Evolutionary conservation across 129 eudicot species (phyloP).

Genomic region (Deinandra increscens): DNA sequence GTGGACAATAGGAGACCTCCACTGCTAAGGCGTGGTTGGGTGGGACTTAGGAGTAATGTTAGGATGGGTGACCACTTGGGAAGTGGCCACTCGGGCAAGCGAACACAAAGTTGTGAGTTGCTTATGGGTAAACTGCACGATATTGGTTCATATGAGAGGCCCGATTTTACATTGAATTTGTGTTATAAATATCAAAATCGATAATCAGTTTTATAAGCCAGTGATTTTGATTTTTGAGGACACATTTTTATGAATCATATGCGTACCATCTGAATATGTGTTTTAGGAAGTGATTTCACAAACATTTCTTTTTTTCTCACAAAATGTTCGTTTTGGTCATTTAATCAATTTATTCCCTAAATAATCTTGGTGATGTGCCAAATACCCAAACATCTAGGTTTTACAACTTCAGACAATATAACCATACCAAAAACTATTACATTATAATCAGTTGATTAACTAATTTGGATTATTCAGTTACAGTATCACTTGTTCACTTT

Average conservation of each 20-base stretch:
- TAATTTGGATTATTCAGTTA: not conserved
- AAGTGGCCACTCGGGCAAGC: not conserved
- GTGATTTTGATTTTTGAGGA: not conserved
- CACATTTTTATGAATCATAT: not conserved
- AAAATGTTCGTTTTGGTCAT: not conserved
- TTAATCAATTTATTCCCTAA: not conserved
- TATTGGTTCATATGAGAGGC: not conserved
- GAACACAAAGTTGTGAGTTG: not conserved
- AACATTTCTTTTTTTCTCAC: too few relatives aligned
- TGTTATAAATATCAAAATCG: not conserved
- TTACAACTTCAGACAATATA: slow-evolving; percentile 6
- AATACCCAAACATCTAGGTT: not conserved
- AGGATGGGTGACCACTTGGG: not conserved
- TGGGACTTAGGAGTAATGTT: not conserved
- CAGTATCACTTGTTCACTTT: not conserved
- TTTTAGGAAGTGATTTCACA: not conserved
- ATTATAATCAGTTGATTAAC: not conserved
- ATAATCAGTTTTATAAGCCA: not conserved
- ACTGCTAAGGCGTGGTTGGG: not conserved
- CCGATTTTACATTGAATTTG: not conserved
- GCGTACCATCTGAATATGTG: not conserved
- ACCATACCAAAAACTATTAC: too few relatives aligned
- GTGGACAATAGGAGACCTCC: not conserved
- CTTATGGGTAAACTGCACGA: not conserved
- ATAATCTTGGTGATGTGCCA: not conserved